Evolutionary conservation across 2,329 filamentous ascomycete species (phyloP), one percentile per base, ranked within the genome.

Genomic region (Calonectria hongkongensis): DNA sequence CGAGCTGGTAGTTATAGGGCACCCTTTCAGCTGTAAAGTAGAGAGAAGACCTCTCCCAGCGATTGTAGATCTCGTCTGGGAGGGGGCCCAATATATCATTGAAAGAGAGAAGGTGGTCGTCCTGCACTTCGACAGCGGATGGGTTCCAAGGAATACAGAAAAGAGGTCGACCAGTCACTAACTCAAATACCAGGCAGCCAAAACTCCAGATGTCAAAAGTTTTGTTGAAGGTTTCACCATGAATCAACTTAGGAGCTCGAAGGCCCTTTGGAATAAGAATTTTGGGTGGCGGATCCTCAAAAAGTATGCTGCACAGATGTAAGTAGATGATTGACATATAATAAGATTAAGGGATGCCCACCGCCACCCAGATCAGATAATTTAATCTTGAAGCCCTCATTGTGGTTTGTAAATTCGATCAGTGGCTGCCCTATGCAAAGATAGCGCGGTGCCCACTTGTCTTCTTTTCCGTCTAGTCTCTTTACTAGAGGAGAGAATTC

Each of bases 301-400:
- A 16, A 54, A 28, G 16, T 30, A 54, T 33, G 48, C 48, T 54
- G 30, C 30, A 5, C 5, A 9, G 15, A 2, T 33, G 9, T 54
- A 33, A 33, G 30, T 16, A 33, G 16, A 10, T 1, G 25, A 5
- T 54, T 7, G 15, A 15, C 30, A 54, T 4, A 30, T 18, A 30
- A n/a, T 18, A 30, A 9, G 15, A 33, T 5, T 15, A 54, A 16
- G 27, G 15, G 18, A 54, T 54, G 30, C 48, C 18, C 4, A 54
- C 48, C 48, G 10, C 48, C 27, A 54, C 48, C 48, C 48, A 54
- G 2, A n/a, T 54, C 48, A 9, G 48, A 54, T 54, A 54, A 30
- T 54, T 54, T 54, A 15, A 54, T 54, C 15, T 16, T n/a, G 27
- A 54, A 54, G 2, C 15, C 15, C 5, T 54, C 48, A 10, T 2